A percentile compares a stretch with the other conserved stretches of the same genome.
phyloP scores from a whole-genome alignment of 2,329 filamentous ascomycete species.

The Phaeosphaeria sp. region DNA sequence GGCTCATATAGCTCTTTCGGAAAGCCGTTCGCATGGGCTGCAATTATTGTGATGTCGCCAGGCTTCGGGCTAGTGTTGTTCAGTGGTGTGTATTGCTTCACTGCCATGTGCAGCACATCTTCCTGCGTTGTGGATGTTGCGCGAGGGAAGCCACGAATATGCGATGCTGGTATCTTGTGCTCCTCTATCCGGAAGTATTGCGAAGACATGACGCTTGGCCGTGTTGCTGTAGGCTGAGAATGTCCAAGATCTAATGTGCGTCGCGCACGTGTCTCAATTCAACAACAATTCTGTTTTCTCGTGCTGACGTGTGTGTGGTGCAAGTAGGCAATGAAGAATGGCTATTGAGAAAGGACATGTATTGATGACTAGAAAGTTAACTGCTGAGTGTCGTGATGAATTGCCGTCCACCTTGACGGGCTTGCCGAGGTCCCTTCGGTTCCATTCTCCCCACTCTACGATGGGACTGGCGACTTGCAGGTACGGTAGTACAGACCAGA shows the following conservation, averaged over 20 bases:
- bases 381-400: constrained; percentile 24
- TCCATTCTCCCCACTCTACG: background rate
- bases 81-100: constrained; percentile 88
- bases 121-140: constrained; percentile 77
- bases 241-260: background rate
- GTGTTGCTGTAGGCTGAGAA: background rate
- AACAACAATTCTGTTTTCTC: background rate
- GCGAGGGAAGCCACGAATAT: constrained; percentile 82
- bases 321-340: background rate
- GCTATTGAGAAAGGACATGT: background rate
- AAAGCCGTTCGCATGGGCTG: constrained; percentile 89
- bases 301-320: too few species aligned
- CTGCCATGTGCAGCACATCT: constrained; percentile 72
- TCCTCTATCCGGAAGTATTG: constrained; percentile 70
- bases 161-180: constrained; percentile 70
- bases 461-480: too few species aligned
- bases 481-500: too few species aligned
- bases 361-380: background rate
- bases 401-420: constrained; percentile 30
- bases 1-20: constrained; percentile 96
- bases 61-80: constrained; percentile 71
- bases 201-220: constrained; percentile 44
- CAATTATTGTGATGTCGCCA: constrained; percentile 85
- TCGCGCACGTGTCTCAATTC: background rate
- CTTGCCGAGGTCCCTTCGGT: constrained; percentile 31